Base-by-base conservation (phyloP, 352 stramenopile genomes). In the Aphanomyces invadans region DNA sequence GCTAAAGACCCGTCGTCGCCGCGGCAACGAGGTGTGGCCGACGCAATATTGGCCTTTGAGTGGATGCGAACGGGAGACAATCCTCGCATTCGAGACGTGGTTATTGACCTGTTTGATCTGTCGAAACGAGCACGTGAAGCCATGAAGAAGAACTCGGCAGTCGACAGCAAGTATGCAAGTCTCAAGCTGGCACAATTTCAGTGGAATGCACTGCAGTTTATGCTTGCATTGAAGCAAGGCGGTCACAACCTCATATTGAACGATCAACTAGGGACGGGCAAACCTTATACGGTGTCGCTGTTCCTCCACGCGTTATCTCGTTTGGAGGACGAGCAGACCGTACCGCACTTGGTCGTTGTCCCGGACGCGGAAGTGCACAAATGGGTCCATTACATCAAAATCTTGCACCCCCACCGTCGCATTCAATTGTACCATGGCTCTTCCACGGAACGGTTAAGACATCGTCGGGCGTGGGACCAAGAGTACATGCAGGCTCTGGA, bases 261-360 rank as follows among this genome's bases (percentile, higher is more conserved):
- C 65, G 87, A 95, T 46, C 85, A 95, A 42, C 67, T 92, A 9
- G 87, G 87, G 21, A 92, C 93, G 76, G 87, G 85, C n/a, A 92
- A 94, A 61, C 80, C 83, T 9, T 76, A 79, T 5, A 90, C 81
- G 1, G 77, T 92, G 26, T 78, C 85, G 28, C 79, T 81, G 3
- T 94, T 92, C 67, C 70, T 95, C n/a, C 74, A 71, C 25, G 69
- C 85, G 7, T 66, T 89, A 25, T 71, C 80, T 19, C 69, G 80
- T 38, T 51, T 88, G 1, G 56, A 71, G 19, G 67, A 65, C 1
- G 53, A 61, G 5, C 9, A 25, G 17, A 69, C 38, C 31, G 73
- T 76, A 7, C 86, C 86, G 2, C 87, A 95, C 67, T 70, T 95
- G 57, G 76, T 95, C 29, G 68, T 95, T 55, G 83, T 90, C 9